Conservation (phyloP, 495 filamentous ascomycete species). For the Xylaria venustula region DNA sequence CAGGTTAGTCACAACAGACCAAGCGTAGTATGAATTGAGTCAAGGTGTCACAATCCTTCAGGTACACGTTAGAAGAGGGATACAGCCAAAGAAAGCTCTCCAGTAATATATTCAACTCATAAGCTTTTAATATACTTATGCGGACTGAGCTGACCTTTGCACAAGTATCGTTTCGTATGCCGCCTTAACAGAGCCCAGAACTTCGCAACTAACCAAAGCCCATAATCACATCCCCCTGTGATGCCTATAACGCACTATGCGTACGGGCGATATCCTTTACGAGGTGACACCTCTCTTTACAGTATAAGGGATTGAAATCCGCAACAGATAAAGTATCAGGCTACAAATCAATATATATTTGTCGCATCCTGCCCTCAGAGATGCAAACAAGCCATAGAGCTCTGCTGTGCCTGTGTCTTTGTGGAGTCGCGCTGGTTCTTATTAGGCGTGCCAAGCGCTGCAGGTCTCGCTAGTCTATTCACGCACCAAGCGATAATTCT, state of each 20-base stretch:
- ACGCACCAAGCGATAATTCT: slow-evolving; percentile 14
- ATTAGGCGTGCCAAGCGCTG: slow-evolving; percentile 11
- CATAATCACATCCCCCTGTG: background rate
- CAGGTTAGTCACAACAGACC: background rate
- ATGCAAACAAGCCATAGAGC: too few species aligned
- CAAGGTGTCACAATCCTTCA: slow-evolving; percentile 1
- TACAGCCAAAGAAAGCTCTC: background rate
- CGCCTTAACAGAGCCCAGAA: background rate
- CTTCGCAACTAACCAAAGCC: background rate
- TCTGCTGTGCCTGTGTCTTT: background rate
- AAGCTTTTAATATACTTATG: background rate
- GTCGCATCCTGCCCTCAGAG: too few species aligned
- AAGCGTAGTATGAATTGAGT: background rate
- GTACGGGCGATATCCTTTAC: too few species aligned
- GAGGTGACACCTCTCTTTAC: too few species aligned
- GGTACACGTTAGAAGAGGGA: background rate
- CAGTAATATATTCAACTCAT: background rate
- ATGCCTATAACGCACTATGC: too few species aligned
- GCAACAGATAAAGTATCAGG: too few species aligned
- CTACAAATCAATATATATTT: too few species aligned
- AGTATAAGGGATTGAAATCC: too few species aligned
- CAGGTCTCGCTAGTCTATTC: slow-evolving; percentile 12
- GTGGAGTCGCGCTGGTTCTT: background rate
- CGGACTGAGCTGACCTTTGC: background rate
- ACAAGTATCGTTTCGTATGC: background rate